Evolutionary conservation across 2,329 filamentous ascomycete species (phyloP).

Genomic region (Ophiostoma pallidulum): DNA sequence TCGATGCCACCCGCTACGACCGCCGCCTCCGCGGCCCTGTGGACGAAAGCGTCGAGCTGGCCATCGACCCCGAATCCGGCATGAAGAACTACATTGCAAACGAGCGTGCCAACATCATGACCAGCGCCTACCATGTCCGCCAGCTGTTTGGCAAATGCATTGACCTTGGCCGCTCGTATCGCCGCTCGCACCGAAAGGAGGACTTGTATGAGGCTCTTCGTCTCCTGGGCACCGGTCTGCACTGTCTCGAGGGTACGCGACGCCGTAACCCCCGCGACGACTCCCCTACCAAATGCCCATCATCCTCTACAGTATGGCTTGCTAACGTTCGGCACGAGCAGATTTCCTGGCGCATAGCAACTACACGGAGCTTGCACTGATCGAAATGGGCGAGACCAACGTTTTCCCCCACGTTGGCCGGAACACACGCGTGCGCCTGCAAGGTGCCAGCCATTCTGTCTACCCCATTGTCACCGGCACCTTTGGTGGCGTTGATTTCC

Average conservation of each 20-base stretch:
- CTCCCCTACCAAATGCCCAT: background rate
- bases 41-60: conserved; percentile 68
- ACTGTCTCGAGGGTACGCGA: conserved; percentile 85
- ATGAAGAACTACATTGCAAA: conserved; percentile 95
- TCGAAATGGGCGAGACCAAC: conserved; percentile 71
- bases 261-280: too few species aligned
- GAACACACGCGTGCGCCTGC: conserved; percentile 59
- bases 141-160: conserved; percentile 65
- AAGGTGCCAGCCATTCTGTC: conserved; percentile 55
- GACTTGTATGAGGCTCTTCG: conserved; percentile 83
- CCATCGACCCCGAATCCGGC: conserved; percentile 63
- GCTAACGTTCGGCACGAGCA: too few species aligned
- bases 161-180: conserved; percentile 69
- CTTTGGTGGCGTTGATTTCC: conserved; percentile 89
- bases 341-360: conserved; percentile 92
- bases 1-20: conserved; percentile 77
- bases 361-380: conserved; percentile 78
- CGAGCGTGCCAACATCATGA: conserved; percentile 68
- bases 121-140: conserved; percentile 68
- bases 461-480: conserved; percentile 85
- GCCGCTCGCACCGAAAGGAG: conserved; percentile 53
- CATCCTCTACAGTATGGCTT: conserved; percentile 30
- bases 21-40: conserved; percentile 70
- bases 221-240: conserved; percentile 75
- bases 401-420: conserved; percentile 83